phyloP scores from a whole-genome alignment of 208 protist species.

The Perkinsela sp. region DNA sequence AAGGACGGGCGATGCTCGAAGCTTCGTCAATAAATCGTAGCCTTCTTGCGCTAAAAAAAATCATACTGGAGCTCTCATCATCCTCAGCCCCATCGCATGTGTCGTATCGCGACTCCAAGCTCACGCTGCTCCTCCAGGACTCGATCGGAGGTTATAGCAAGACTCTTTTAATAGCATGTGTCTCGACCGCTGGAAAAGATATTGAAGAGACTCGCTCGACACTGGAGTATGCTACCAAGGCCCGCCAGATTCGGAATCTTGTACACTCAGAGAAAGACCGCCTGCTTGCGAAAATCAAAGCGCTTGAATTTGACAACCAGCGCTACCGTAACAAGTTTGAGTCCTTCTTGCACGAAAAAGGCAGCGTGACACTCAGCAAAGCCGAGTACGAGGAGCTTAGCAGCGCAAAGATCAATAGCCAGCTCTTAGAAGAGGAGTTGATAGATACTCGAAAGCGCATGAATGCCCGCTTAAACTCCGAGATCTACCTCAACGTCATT shows the following conservation, averaged over 20 bases:
- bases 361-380: background rate
- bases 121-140: constrained; percentile 76
- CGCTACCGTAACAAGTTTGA: constrained; percentile 4
- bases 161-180: constrained; percentile 78
- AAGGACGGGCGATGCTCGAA: constrained; percentile 44
- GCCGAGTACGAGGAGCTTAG: background rate
- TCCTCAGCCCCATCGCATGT: constrained; percentile 45
- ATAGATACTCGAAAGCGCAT: background rate
- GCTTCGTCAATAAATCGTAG: constrained; percentile 70
- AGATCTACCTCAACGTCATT: background rate
- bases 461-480: background rate
- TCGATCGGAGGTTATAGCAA: constrained; percentile 64
- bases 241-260: constrained; percentile 71
- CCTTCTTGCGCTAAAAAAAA: constrained; percentile 67
- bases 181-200: constrained; percentile 65
- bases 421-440: background rate
- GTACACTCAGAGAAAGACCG: constrained; percentile 46
- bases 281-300: constrained; percentile 31
- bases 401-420: background rate
- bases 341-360: constrained; percentile 9
- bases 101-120: constrained; percentile 72
- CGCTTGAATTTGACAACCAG: constrained; percentile 13
- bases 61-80: constrained; percentile 58
- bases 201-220: constrained; percentile 80
- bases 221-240: constrained; percentile 77